These are phyloP conservation scores for Taiozyma sp. DNA, from an alignment of 1,139 yeast species.

Conservation along the genomic window DNA sequence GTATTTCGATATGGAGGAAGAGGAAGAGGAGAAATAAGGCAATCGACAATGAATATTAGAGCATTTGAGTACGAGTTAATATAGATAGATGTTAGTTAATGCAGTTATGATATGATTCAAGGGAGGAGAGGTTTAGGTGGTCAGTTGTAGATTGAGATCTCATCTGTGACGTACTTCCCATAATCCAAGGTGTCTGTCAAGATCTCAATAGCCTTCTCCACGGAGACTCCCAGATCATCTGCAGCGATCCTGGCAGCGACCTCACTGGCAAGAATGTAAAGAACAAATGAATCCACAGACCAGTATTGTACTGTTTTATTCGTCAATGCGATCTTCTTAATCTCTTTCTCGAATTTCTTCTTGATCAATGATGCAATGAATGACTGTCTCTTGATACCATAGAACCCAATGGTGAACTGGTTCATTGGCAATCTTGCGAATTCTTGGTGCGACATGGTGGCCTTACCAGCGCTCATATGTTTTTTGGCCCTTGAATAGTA, in stretches of 20 bases:
- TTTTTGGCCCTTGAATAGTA: conserved; percentile 46
- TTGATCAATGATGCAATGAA: conserved; percentile 39
- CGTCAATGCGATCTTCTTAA: conserved; percentile 26
- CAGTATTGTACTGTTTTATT: conserved; percentile 53
- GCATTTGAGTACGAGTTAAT: not conserved
- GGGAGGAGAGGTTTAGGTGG: not conserved
- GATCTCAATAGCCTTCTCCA: conserved; percentile 42
- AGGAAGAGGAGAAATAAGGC: not conserved
- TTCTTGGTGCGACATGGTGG: conserved; percentile 44
- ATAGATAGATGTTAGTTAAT: not conserved
- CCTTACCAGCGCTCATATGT: conserved; percentile 33
- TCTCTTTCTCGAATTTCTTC: conserved; percentile 26
- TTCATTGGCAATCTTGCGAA: conserved; percentile 43
- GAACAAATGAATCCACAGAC: conserved; percentile 51
- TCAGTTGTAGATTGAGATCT: conserved; percentile 8
- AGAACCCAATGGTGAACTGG: conserved; percentile 54
- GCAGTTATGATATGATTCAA: not conserved
- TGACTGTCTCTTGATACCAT: conserved; percentile 55
- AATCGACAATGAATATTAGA: not conserved
- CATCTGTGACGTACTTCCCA: conserved; percentile 41
- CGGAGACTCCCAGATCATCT: conserved; percentile 38
- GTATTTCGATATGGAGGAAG: conserved; percentile 43
- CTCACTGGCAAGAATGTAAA: conserved; percentile 63
- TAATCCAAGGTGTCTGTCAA: conserved; percentile 49
- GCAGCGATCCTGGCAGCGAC: conserved; percentile 46